phyloP scores from a whole-genome alignment of 257 asterid species.

The Solanum pinnatisectum region DNA sequence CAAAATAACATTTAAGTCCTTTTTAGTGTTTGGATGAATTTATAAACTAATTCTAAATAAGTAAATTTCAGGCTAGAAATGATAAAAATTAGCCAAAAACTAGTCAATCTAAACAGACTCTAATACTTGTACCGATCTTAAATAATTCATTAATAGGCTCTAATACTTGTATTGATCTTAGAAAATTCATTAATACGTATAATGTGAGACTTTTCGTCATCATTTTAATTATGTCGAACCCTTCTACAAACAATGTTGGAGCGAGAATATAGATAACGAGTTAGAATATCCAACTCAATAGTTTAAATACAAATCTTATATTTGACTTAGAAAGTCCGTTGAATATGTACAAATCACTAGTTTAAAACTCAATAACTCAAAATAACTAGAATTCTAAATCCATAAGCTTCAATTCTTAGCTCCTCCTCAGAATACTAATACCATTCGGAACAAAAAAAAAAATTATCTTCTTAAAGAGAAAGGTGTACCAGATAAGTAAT shows the following conservation, averaged over 20 bases:
- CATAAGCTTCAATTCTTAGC: no score
- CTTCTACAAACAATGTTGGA: neutral
- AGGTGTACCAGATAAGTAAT: no score
- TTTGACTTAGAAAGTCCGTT: neutral
- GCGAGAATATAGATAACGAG: neutral
- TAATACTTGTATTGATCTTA: neutral
- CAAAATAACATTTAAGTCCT: no score
- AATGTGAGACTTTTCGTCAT: neutral
- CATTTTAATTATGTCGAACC: neutral
- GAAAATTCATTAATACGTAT: neutral
- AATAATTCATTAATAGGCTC: neutral
- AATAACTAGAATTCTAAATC: neutral
- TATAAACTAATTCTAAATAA: no score
- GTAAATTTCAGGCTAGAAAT: no score
- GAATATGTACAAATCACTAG: neutral
- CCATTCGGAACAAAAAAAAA: neutral
- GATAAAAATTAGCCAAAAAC: neutral
- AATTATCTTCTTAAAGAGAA: neutral
- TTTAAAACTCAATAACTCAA: neutral
- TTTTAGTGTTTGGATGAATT: no score
- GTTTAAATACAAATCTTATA: neutral
- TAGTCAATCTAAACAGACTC: neutral
- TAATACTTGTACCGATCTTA: neutral
- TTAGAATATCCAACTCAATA: neutral
- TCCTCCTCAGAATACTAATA: neutral